phyloP scores from a whole-genome alignment of 1,139 yeast genomes.

The Yamadazyma membranifaciens region DNA sequence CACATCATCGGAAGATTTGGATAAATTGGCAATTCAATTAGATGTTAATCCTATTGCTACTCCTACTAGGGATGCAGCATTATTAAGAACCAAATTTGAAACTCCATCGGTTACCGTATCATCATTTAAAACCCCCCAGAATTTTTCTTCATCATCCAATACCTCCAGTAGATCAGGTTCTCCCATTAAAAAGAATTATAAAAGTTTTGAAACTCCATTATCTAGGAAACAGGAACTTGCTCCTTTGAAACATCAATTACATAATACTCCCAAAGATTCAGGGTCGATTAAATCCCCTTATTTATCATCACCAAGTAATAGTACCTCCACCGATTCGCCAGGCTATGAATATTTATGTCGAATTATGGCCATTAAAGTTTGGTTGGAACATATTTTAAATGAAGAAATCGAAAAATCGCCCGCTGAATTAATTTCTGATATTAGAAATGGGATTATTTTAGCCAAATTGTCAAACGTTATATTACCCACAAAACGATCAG shows the following conservation, averaged over 20 bases:
- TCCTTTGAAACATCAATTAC: constrained; percentile 12
- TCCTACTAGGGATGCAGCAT: constrained; percentile 29
- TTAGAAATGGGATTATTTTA: constrained; percentile 80
- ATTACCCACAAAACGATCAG: constrained; percentile 60
- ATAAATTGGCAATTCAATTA: constrained; percentile 39
- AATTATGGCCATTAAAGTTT: constrained; percentile 75
- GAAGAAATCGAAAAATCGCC: constrained; percentile 58
- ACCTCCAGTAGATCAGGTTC: constrained; percentile 22
- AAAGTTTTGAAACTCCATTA: constrained; percentile 14
- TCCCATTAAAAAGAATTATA: constrained; percentile 18
- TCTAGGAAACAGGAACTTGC: constrained; percentile 12
- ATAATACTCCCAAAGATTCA: constrained; percentile 7
- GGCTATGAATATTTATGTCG: constrained; percentile 86
- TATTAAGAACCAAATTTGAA: constrained; percentile 37
- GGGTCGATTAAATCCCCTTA: constrained; percentile 16
- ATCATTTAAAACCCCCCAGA: constrained; percentile 37
- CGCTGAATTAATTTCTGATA: constrained; percentile 47
- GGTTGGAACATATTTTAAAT: constrained; percentile 39
- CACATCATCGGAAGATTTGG: constrained; percentile 33
- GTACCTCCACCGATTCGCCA: constrained; percentile 30
- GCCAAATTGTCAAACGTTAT: constrained; percentile 77
- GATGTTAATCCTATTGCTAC: constrained; percentile 25
- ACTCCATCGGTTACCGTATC: constrained; percentile 47
- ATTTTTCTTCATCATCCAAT: constrained; percentile 20
- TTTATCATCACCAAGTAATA: constrained; percentile 29